Base-by-base conservation (phyloP, 306 rosid species). In the Potentilla sterilis region DNA sequence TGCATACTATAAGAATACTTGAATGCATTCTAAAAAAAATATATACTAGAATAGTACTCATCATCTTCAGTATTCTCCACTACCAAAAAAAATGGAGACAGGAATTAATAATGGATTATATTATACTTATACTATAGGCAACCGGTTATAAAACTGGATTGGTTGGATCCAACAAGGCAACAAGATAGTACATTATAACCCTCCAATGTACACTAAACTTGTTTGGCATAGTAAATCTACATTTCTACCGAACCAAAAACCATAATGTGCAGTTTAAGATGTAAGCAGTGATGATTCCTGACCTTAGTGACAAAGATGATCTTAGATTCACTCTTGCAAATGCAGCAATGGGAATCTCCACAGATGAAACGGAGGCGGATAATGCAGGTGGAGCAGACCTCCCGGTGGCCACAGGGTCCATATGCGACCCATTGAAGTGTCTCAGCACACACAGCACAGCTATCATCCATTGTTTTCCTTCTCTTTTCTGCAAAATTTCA, bases 311-410 rank as follows among this genome's bases (percentile, higher is more conserved):
- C 75, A 65, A 81, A 81, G 59, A 81, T 24, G 40, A 68, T 65
- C 61, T 63, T 46, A 7, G 81, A 77, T 40, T 73, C 75, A 73
- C 76, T 67, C 82, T 81, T 81, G 85, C 85, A 81, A 67, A 81
- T 11, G 67, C 85, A 81, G 76, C 85, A 81, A 49, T 3, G 70
- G 32, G 35, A 51, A 73, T 81, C 85, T 28, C 70, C 85, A 58
- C 85, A 81, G 75, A 77, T 68, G 72, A 81, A 67, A 69, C 81
- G 85, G 44, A 81, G 78, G n/a, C 85, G 76, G 73, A 78, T 22
- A 73, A 49, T 80, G 70, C 85, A 81, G 72, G 85, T 81, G 77
- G 85, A 81, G 81, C 85, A 81, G 76, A 81, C 82, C 79, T 81
- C 85, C 2, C 46, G 75, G 51, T 81, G 85, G 61, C 85, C 85